Percentiles rank a stretch among this genome's conserved stretches.
phyloP scores from a whole-genome alignment of 2,329 filamentous ascomycete genomes.

The Colletotrichum caudatum region DNA sequence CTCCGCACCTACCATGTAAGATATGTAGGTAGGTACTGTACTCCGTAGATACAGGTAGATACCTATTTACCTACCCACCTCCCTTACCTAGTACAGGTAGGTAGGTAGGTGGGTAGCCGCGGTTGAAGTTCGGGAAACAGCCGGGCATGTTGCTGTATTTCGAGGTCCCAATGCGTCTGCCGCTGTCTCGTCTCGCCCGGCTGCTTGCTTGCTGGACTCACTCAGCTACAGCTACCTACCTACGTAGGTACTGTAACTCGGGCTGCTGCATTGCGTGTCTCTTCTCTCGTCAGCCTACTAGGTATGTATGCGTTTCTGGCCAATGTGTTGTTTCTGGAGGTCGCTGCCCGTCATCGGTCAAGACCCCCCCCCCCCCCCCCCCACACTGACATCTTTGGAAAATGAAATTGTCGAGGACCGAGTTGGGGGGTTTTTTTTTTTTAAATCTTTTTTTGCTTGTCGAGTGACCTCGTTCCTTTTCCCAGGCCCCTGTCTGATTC shows the following conservation, averaged over 20 bases:
- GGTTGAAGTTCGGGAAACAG: conserved; percentile 3
- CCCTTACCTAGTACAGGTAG: no score
- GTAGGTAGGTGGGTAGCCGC: neutral
- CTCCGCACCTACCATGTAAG: no score
- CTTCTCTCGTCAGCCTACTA: conserved; percentile 2
- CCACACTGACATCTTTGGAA: conserved; percentile 19
- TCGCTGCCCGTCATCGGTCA: conserved; percentile 20
- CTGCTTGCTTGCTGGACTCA: neutral
- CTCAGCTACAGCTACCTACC: neutral
- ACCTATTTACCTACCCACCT: no score
- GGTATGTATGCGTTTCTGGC: neutral
- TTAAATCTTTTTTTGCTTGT: conserved; percentile 32
- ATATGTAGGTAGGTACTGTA: no score
- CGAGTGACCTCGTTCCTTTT: conserved; percentile 35
- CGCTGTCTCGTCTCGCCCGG: neutral
- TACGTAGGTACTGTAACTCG: neutral
- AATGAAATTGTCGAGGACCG: conserved; percentile 3
- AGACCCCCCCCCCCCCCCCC: neutral
- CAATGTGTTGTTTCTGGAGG: neutral
- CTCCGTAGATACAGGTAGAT: no score
- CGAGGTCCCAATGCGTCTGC: conserved; percentile 8
- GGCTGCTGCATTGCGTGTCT: neutral
- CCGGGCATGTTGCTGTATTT: conserved; percentile 2
- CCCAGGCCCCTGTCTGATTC: conserved; percentile 28
- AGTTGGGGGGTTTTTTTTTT: conserved; percentile 22